Evolutionary conservation across 495 filamentous ascomycete genomes (phyloP), one percentile per base, ranked within the genome.

Genomic region (Trichoderma gamsii): DNA sequence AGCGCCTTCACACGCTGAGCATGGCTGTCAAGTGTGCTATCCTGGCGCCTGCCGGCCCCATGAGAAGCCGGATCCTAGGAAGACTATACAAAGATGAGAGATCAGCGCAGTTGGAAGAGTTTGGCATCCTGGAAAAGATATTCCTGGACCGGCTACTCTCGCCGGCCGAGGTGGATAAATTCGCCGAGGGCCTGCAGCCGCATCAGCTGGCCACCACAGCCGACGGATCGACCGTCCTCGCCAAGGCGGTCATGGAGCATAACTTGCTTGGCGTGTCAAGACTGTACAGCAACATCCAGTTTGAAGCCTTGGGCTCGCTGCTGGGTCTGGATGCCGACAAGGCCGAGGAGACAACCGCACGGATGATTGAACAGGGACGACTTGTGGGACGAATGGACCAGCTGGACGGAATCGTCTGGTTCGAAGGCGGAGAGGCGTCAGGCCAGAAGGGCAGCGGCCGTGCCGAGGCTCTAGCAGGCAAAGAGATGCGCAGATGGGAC

Each of bases 1-100:
- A 84, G 78, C 84, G 92, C 9, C 78, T 97, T 67, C 90, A 91
- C 61, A 91, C 93, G 21, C 84, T 99, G 3, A 86, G 87, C 65
- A 91, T 91, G 71, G 92, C 96, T n/a, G 93, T 97, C 66, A 91
- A 89, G 63, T 97, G 93, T 73, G 95, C 93, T n/a, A 89, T 99
- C 27, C 86, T 99, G 13, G 94, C 93, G 0, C 93, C 93, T 0
- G 95, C 95, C 5, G 95, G 95, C 0, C 95, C 95, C 0, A 81
- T 88, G 71, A 90, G 95, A 18, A 92, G 90, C 66, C 84, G 91
- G 12, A 85, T 85, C 9, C 82, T 99, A 9, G 90, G 87, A 3
- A 88, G 88, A 67, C 80, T 99, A 8, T 97, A 97, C 83, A 97
- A 97, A 76, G 95, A 99, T 74, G 96, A 98, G 63, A 87, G 95